A percentile compares a stretch with the other conserved stretches of the same genome.
These are phyloP conservation scores for Phlebiopsis flavidoalba DNA, from an alignment of 768 basidiomycete genomes.

Conservation along the genomic window DNA sequence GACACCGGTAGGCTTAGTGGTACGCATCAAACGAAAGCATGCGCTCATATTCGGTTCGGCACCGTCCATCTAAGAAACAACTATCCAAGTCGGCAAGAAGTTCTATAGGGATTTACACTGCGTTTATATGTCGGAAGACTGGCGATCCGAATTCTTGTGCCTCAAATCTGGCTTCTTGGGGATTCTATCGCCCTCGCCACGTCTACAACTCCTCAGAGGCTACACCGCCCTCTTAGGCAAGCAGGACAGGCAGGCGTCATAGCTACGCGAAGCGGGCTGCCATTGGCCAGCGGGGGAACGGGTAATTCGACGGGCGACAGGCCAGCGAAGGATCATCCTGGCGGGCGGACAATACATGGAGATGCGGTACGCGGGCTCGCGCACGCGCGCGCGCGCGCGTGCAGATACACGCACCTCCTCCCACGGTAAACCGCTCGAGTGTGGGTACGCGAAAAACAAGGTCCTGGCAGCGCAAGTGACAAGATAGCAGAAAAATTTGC, in stretches of 20 bases:
- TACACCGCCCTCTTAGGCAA: not conserved
- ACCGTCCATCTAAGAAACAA: not conserved
- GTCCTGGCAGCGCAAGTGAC: not conserved
- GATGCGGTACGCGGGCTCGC: too few relatives aligned
- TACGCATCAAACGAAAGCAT: not conserved
- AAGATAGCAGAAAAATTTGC: not conserved
- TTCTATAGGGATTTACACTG: not conserved
- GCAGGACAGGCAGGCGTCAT: not conserved
- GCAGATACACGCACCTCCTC: not conserved
- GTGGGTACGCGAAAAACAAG: not conserved
- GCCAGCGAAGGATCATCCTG: not conserved
- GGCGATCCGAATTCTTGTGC: not conserved
- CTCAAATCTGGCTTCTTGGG: not conserved
- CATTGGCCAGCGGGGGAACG: not conserved
- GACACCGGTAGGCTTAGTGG: not conserved
- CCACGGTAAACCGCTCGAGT: not conserved
- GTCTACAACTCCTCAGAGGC: not conserved
- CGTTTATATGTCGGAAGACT: not conserved
- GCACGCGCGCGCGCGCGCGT: too few relatives aligned
- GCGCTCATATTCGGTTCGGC: not conserved
- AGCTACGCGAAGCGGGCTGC: not conserved
- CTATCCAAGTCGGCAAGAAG: not conserved
- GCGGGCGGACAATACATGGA: too few relatives aligned
- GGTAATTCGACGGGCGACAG: not conserved
- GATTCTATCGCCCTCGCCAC: not conserved